phyloP scores from a whole-genome alignment of 2,329 filamentous ascomycete species.

The Diaporthe capsici region DNA sequence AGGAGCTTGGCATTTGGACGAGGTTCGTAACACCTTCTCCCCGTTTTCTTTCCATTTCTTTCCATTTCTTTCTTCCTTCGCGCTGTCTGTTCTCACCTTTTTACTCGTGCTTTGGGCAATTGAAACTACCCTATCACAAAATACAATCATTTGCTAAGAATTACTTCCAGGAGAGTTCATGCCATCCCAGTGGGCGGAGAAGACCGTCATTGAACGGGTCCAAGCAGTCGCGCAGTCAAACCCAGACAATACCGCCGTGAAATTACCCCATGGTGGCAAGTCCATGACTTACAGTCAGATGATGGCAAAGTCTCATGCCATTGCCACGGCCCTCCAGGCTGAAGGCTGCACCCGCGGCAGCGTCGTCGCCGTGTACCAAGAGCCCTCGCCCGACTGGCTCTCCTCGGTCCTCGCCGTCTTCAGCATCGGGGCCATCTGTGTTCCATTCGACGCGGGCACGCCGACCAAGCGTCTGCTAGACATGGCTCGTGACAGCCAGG shows the following conservation, averaged over 20 bases:
- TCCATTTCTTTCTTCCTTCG: background rate
- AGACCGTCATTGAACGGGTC: background rate
- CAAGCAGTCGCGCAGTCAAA: background rate
- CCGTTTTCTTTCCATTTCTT: no score
- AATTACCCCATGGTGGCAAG: background rate
- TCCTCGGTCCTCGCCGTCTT: slow-evolving; percentile 55
- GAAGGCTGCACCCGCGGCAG: background rate
- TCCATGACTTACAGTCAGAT: slow-evolving; percentile 8
- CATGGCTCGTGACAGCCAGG: slow-evolving; percentile 50
- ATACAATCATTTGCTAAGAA: background rate
- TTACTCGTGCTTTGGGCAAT: background rate
- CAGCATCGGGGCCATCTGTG: slow-evolving; percentile 54
- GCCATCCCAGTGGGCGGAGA: slow-evolving; percentile 1
- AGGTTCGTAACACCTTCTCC: background rate
- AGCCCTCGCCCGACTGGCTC: slow-evolving; percentile 11
- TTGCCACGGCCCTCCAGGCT: background rate
- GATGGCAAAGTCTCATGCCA: background rate
- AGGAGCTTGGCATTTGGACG: background rate
- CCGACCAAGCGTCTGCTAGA: slow-evolving; percentile 1
- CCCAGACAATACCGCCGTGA: background rate
- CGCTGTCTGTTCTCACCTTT: background rate
- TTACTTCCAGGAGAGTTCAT: background rate
- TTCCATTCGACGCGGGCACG: slow-evolving; percentile 48
- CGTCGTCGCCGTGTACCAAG: slow-evolving; percentile 12
- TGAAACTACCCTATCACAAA: no score